Evolutionary conservation across 169 alveolate genomes (phyloP).

Genomic region (Cryptosporidium felis): DNA sequence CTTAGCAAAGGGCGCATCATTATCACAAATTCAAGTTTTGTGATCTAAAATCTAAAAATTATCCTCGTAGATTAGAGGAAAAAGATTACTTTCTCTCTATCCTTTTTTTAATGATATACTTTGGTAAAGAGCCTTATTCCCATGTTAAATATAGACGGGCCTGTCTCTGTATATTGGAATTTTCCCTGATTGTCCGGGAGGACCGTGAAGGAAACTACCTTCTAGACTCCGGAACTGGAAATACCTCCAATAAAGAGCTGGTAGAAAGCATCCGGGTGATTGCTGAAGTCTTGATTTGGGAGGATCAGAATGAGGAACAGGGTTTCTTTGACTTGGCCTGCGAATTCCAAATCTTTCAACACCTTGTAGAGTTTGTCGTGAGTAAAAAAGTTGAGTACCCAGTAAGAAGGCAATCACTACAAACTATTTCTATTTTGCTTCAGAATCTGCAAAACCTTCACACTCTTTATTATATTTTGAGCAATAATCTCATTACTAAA

Average conservation of each 20-base stretch:
- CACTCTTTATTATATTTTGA: constrained; percentile 23
- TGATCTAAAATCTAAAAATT: too few species aligned
- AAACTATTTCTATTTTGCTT: constrained; percentile 34
- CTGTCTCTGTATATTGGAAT: too few species aligned
- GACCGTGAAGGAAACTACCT: neutral
- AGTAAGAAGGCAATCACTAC: constrained; percentile 44
- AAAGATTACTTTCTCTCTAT: too few species aligned
- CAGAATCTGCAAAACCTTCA: constrained; percentile 18
- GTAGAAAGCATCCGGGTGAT: constrained; percentile 38
- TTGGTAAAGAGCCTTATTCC: too few species aligned
- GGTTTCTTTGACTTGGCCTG: constrained; percentile 35
- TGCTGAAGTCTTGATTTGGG: constrained; percentile 63
- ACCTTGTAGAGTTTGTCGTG: neutral
- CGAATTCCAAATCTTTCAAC: neutral
- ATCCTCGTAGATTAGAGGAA: too few species aligned
- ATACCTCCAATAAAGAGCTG: neutral
- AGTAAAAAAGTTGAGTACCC: neutral
- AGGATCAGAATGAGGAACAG: constrained; percentile 47
- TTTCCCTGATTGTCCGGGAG: too few species aligned
- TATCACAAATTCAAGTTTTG: too few species aligned
- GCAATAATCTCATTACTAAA: constrained; percentile 1
- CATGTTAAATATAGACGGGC: too few species aligned
- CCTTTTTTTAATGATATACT: too few species aligned
- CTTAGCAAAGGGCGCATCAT: too few species aligned
- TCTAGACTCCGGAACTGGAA: neutral